Evolutionary conservation across 805 yeast species (phyloP).

Genomic region (Barnettozyma botsteinii): DNA sequence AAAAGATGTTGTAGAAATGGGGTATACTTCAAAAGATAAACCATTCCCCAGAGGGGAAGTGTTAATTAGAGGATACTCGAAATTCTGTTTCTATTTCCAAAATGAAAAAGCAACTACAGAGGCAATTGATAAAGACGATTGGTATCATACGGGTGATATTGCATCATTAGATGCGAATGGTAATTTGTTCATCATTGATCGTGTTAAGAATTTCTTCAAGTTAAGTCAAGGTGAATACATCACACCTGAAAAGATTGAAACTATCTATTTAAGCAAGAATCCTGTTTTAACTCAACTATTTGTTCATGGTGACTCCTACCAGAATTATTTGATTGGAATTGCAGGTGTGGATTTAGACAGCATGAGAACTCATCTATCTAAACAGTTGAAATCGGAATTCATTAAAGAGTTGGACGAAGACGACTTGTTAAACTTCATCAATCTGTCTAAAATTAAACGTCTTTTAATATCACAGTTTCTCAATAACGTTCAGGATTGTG

Average conservation of each 20-base stretch:
- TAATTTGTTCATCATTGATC: slow-evolving; percentile 45
- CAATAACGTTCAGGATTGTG: slow-evolving; percentile 9
- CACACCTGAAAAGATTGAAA: slow-evolving; percentile 61
- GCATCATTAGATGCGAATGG: slow-evolving; percentile 41
- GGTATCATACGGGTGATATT: slow-evolving; percentile 54
- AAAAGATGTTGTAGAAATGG: slow-evolving; percentile 54
- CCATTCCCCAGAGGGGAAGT: slow-evolving; percentile 47
- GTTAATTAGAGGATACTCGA: slow-evolving; percentile 46
- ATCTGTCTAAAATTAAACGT: slow-evolving; percentile 3
- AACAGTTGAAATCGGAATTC: slow-evolving; percentile 9
- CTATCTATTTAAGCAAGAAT: slow-evolving; percentile 39
- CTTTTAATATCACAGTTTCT: not conserved
- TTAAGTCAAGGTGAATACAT: slow-evolving; percentile 50
- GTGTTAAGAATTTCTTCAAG: slow-evolving; percentile 54
- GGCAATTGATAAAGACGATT: slow-evolving; percentile 41
- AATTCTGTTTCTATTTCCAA: slow-evolving; percentile 27
- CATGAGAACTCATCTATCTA: slow-evolving; percentile 3
- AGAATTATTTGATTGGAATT: slow-evolving; percentile 46
- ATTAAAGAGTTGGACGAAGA: slow-evolving; percentile 2
- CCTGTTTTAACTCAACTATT: slow-evolving; percentile 42
- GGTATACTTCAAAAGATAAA: slow-evolving; percentile 34
- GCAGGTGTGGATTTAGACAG: slow-evolving; percentile 45
- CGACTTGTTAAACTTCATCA: slow-evolving; percentile 5
- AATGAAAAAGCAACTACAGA: slow-evolving; percentile 17
- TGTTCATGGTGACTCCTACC: slow-evolving; percentile 51